Conservation (phyloP, 202 grass and related monocot species). For the Panicum virgatum region DNA sequence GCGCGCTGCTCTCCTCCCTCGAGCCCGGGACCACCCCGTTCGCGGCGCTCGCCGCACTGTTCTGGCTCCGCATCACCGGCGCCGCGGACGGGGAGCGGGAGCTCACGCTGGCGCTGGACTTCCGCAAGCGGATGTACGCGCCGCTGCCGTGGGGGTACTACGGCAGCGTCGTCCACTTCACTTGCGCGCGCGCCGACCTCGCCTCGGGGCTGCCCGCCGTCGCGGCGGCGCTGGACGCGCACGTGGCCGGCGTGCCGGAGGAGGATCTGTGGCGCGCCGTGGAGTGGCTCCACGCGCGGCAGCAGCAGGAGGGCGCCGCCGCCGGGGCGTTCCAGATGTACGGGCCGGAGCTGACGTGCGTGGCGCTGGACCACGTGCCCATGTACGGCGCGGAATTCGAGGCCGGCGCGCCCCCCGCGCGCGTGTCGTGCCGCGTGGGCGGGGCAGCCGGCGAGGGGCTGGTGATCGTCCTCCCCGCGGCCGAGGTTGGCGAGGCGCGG, state of each 20-base stretch:
- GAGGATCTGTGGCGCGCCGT: slow-evolving; percentile 62
- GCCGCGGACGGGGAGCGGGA: slow-evolving; percentile 17
- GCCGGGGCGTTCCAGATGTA: slow-evolving; percentile 74
- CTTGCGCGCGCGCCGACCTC: slow-evolving; percentile 55
- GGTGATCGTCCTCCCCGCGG: slow-evolving; percentile 58
- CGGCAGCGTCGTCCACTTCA: slow-evolving; percentile 65
- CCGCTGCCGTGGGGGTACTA: slow-evolving; percentile 74
- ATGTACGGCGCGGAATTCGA: slow-evolving; percentile 58
- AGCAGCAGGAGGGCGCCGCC: not conserved
- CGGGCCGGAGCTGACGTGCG: slow-evolving; percentile 84
- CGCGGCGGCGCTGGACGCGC: slow-evolving; percentile 51
- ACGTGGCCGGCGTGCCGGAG: slow-evolving; percentile 41
- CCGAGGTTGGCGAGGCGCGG: slow-evolving; percentile 53
- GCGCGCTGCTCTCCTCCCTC: slow-evolving; percentile 45
- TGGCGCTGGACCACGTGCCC: slow-evolving; percentile 65
- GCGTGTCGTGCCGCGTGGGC: slow-evolving; percentile 54
- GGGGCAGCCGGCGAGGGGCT: slow-evolving; percentile 54
- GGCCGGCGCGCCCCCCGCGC: slow-evolving; percentile 39
- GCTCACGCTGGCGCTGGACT: slow-evolving; percentile 66
- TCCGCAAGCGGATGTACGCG: slow-evolving; percentile 70
- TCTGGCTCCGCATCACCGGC: slow-evolving; percentile 60
- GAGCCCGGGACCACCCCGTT: slow-evolving; percentile 51
- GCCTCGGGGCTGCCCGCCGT: slow-evolving; percentile 38
- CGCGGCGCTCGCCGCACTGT: slow-evolving; percentile 65
- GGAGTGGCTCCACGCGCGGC: slow-evolving; percentile 66